phyloP scores from a whole-genome alignment of 805 yeast species.

The Starmerella vaccinii region DNA sequence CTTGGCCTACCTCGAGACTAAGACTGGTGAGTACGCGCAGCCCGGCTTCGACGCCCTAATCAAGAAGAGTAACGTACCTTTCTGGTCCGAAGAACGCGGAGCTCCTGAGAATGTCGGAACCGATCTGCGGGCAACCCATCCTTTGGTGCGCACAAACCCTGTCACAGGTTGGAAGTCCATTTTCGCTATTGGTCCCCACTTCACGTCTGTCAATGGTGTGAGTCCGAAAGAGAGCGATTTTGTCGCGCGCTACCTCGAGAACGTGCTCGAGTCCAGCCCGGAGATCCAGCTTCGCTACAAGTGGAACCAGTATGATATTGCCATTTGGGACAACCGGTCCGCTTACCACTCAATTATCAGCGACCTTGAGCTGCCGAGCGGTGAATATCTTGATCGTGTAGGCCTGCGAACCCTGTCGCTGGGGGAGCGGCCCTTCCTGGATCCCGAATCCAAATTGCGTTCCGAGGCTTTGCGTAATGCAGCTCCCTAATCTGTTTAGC shows the following conservation, averaged over 20 bases:
- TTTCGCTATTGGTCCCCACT: slow-evolving; percentile 40
- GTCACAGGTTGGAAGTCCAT: slow-evolving; percentile 52
- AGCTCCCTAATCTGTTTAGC: too few species aligned
- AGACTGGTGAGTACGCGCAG: slow-evolving; percentile 28
- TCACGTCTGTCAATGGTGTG: slow-evolving; percentile 53
- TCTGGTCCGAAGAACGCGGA: slow-evolving; percentile 25
- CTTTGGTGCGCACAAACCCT: slow-evolving; percentile 51
- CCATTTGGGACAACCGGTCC: slow-evolving; percentile 47
- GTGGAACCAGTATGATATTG: slow-evolving; percentile 39
- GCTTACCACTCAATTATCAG: slow-evolving; percentile 42
- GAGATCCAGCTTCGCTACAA: slow-evolving; percentile 40
- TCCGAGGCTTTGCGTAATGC: background rate
- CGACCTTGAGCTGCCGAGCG: slow-evolving; percentile 29
- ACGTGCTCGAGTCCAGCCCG: slow-evolving; percentile 25
- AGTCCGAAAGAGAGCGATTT: slow-evolving; percentile 60
- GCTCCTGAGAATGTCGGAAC: slow-evolving; percentile 28
- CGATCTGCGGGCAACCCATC: slow-evolving; percentile 41
- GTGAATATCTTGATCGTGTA: slow-evolving; percentile 27
- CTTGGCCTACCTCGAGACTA: slow-evolving; percentile 37
- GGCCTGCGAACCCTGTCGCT: slow-evolving; percentile 45
- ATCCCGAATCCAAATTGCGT: slow-evolving; percentile 28
- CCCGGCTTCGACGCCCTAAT: background rate
- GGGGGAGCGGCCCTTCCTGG: slow-evolving; percentile 46
- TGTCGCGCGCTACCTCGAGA: slow-evolving; percentile 46
- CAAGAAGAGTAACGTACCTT: background rate